Base-by-base conservation (phyloP, 805 yeast genomes). In the Monosporozyma siamensis region DNA sequence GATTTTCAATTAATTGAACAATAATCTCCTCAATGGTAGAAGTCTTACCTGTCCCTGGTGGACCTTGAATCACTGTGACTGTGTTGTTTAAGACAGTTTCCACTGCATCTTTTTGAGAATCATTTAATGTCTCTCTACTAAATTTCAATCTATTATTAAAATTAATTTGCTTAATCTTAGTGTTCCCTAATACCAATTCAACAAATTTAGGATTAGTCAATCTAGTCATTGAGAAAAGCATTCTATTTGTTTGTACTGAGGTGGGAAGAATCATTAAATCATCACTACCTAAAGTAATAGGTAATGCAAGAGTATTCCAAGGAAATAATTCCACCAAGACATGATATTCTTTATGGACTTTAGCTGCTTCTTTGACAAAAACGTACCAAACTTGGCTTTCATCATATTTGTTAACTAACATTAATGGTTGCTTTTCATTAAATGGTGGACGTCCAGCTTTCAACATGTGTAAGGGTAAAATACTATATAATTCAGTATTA, bases 11-110 rank as follows among this genome's bases (percentile, higher is more conserved):
- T 44, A 78, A 65, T 52, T 78, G 80, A 34, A 77, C 52, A 44
- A 77, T 64, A 24, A 80, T 66, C 52, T 82, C 89, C 39, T 80
- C 77, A 22, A 82, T 63, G 0, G 88, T 82, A 37, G 80, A 76
- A 0, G 90, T 82, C 56, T 82, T 82, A 43, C 90, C 90, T 0
- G 90, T 82, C 11, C 89, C 90, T 2, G 89, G 89, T 1, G 90
- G 90, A 2, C 89, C 90, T 58, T 81, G 89, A 15, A 82, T 67
- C 14, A 82, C 50, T 3, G 78, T 77, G 32, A 69, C 72, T 18
- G 71, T 64, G 52, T 67, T 75, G 54, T 67, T 72, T 44, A 70
- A 58, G 6, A 69, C 78, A 34, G 77, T 72, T 46, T 75, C 78
- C 34, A 66, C 54, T 2, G 80, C 80, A 25, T 67, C 66, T 48